Conservation (phyloP, 306 rosid species). For the Prunus davidiana region DNA sequence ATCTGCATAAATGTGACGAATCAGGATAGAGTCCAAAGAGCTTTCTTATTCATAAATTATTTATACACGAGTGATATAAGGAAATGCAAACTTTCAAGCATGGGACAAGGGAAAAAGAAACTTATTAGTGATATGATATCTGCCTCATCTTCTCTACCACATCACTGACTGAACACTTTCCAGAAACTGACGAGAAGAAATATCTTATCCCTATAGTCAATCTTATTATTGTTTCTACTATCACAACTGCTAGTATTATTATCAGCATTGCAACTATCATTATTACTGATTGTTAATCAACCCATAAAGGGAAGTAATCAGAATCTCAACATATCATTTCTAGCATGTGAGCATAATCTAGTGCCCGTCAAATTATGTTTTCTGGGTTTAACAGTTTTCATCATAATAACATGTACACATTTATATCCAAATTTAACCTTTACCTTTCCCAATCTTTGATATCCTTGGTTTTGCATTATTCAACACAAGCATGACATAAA, state of each 20-base stretch:
- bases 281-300: background rate
- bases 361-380: no score
- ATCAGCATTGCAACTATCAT: background rate
- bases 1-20: constrained; percentile 48
- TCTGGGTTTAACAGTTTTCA: background rate
- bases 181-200: background rate
- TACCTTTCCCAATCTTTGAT: background rate
- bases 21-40: constrained; percentile 6
- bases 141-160: background rate
- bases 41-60: background rate
- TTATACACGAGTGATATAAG: background rate
- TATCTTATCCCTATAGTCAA: background rate
- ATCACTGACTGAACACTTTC: background rate
- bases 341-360: background rate
- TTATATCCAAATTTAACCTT: background rate
- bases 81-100: background rate
- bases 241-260: background rate
- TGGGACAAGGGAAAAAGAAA: background rate
- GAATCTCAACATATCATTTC: background rate
- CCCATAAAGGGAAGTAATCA: background rate
- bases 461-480: no score
- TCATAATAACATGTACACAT: background rate
- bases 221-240: background rate
- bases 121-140: background rate
- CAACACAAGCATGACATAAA: background rate